Evolutionary conservation across 202 grass and related monocot genomes (phyloP), one percentile per base, ranked within the genome.

Genomic region (Carex sylvatica): DNA sequence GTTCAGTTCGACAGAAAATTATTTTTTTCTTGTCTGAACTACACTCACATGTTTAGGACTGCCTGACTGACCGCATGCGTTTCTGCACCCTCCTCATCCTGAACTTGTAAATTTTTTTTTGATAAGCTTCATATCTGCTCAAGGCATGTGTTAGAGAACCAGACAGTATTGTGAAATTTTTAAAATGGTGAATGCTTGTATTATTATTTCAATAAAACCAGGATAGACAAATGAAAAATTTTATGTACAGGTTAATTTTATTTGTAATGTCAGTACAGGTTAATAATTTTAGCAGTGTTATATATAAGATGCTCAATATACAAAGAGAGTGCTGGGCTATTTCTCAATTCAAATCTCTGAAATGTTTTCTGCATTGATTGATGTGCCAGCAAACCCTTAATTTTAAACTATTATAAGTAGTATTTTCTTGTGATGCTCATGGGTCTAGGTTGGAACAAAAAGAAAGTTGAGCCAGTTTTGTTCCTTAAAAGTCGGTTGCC

Each of bases 311-410:
- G 66, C 16, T n/a, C 66, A 18, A 18, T 10, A 3, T 69, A 70
- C 36, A 70, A 70, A 42, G 33, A 70, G 11, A 28, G 70, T 42
- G 22, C 10, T 52, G 2, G 6, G 12, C 44, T 74, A 26, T 52
- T 30, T 73, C 46, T 74, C 44, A 53, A 53, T 75, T 75, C 13
- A 75, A 75, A 23, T 62, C 65, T 13, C 65, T 68, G 30, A 6
- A 18, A 36, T 68, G 6, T 68, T 68, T 7, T 68, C 65, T 18
- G 0, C 65, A 69, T n/a, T n/a, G 15, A 62, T 62, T 2, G 20
- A 62, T 9, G 9, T 23, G 60, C 9, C 22, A 49, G 12, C 6
- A 11, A 38, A 38, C 33, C 15, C 8, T 40, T 19, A 68, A 10
- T 69, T n/a, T 69, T 40, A 6, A 62, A 19, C 33, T 40, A 42